Evolutionary conservation across 192 early-diverging fungal species (phyloP), one percentile per base, ranked within the genome.

Genomic region (Podochytrium sp.): DNA sequence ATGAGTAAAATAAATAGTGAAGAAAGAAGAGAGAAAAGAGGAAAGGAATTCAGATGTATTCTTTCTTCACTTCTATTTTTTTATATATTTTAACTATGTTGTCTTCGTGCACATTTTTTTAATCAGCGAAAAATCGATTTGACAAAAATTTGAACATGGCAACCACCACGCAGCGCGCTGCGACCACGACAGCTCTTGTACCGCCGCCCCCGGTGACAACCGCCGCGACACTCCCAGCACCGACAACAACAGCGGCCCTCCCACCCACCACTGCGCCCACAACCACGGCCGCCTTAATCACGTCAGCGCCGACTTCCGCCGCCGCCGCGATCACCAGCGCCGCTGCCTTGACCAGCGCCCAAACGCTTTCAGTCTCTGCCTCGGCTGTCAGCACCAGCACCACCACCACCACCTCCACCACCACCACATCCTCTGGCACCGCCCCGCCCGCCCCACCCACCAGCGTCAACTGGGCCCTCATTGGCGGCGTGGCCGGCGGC

Each of bases 401-500:
- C 14, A 49, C 41, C 2, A 29, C 64, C 2, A 6, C 34, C 64
- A 51, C 25, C 20, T 23, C 33, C 47, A 69, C 66, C 0, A 69
- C 51, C 34, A 34, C 52, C 50, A 33, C 66, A 23, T 14, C 33
- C 37, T 55, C 32, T 32, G 35, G 4, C 30, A 55, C 51, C 7
- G 12, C 51, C 0, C n/a, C 63, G 41, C 16, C 60, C 16, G 6
- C 43, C 43, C 1, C 63, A 25, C 7, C 63, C n/a, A 30, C 63
- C 1, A 23, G 41, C 64, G 47, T 34, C 65, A 66, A 34, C 29
- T 20, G 16, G 7, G 23, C 42, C 30, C 25, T 65, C 41, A 65
- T 42, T 35, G 66, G 50, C 16, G 66, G 66, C 43, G 35, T 69
- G 25, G 66, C 23, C 12, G 66, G 66, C 20, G 66, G 66, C 30